phyloP scores from a whole-genome alignment of 106 monocot species.

The Allium sativum region DNA sequence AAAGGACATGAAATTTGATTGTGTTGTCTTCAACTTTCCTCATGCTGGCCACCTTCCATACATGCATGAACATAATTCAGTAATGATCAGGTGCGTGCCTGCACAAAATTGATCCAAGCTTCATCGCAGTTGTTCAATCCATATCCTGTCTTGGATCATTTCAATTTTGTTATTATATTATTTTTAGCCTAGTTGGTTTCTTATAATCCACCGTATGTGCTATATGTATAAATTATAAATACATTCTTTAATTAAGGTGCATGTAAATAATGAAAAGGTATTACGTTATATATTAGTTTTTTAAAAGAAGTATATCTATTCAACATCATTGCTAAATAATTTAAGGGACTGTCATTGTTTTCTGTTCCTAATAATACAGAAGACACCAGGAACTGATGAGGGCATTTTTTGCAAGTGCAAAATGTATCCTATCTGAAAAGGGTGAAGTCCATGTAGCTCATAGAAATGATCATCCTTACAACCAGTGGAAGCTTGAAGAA shows the following conservation, averaged over 20 bases:
- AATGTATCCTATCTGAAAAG: not conserved
- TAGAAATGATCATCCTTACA: slow-evolving; percentile 13
- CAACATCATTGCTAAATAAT: too few relatives aligned
- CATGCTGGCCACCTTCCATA: slow-evolving; percentile 25
- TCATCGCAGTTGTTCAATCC: too few relatives aligned
- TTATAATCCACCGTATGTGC: not conserved
- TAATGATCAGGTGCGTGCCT: slow-evolving; percentile 3
- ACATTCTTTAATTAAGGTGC: too few relatives aligned
- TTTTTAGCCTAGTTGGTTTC: not conserved
- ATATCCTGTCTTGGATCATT: too few relatives aligned
- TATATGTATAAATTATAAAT: not conserved
- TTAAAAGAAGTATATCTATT: too few relatives aligned
- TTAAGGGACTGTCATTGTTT: not conserved
- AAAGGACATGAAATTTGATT: slow-evolving; percentile 33
- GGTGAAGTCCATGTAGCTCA: slow-evolving; percentile 7
- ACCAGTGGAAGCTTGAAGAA: slow-evolving; percentile 7
- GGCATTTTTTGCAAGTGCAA: slow-evolving; percentile 1
- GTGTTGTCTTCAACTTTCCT: slow-evolving; percentile 60
- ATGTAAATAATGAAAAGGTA: too few relatives aligned
- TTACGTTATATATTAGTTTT: too few relatives aligned
- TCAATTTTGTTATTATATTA: too few relatives aligned
- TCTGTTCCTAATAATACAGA: not conserved
- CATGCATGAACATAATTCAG: not conserved
- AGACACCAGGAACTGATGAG: slow-evolving; percentile 5
- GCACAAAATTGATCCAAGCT: not conserved